Base-by-base conservation (phyloP, 2,329 filamentous ascomycete species). In the Diaporthe vaccinii region DNA sequence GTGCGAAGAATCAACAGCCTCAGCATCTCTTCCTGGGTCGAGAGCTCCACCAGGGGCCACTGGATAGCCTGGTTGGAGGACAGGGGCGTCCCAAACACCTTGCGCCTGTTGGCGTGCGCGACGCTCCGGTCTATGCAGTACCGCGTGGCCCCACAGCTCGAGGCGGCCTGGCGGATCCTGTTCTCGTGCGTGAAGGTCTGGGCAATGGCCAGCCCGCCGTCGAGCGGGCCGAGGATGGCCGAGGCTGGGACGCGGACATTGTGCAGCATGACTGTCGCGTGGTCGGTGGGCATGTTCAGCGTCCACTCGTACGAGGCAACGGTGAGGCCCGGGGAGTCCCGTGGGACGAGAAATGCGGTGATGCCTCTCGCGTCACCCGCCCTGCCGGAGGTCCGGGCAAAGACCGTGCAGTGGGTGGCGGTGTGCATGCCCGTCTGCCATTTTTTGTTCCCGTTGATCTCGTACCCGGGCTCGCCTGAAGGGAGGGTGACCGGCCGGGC, bases 1-100 rank as follows among this genome's bases (percentile, higher is more conserved):
- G 55, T 58, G 12, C 55, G 55, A n/a, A 58, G 55, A 22, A 58
- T 58, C 55, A 58, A 36, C 4, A 58, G 55, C 55, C 55, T 36
- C 55, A 58, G 14, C 49, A 51, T 51, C 10, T 51, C 49, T 6
- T 51, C 49, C 49, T 51, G 49, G 49, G 49, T 51, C 22, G 49
- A 51, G 49, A 51, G 49, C 9, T 51, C 49, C 1, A 51, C 49
- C 49, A 51, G 49, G 12, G 49, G 49, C 49, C 49, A 51, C 49
- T 51, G 49, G 12, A 51, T 51, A 51, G 49, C 49, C 12, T 51
- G 49, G 49, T 51, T 51, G 10, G 49, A 51, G 49, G 49, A 51
- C 49, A 51, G 49, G 10, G 49, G 49, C 49, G 10, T 22, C 49
- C 49, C 49, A 6, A 51, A 51, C 0, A 51, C 49, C 12, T 51